Percentiles rank a stretch among this genome's conserved stretches.
phyloP scores from a whole-genome alignment of 1,284 basidiomycete genomes.

The Ganoderma lingzhi region DNA sequence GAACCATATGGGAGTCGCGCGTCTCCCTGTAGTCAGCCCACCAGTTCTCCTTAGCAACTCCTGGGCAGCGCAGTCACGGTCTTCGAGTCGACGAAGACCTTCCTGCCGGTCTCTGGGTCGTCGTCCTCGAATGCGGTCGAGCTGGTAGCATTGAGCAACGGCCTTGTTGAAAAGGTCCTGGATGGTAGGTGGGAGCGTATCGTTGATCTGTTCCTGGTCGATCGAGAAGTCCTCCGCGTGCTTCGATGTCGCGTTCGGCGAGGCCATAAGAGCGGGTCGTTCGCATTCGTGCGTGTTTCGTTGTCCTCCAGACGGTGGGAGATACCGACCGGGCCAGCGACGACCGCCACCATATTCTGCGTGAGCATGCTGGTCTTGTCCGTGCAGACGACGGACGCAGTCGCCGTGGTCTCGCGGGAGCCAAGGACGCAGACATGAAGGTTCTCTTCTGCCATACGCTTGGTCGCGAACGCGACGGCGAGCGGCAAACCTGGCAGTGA shows the following conservation, averaged over 20 bases:
- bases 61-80: slow-evolving; percentile 94
- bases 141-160: slow-evolving; percentile 92
- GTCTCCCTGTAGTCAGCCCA: slow-evolving; percentile 84
- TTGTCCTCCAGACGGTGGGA: slow-evolving; percentile 83
- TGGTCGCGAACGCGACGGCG: slow-evolving; percentile 97
- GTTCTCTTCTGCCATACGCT: slow-evolving; percentile 97
- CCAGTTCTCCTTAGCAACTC: slow-evolving; percentile 86
- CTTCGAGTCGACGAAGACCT: slow-evolving; percentile 91
- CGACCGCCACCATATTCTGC: slow-evolving; percentile 94
- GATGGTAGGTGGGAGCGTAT: slow-evolving; percentile 69
- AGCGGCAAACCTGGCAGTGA: slow-evolving; percentile 80
- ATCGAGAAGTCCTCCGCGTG: slow-evolving; percentile 83
- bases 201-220: slow-evolving; percentile 78
- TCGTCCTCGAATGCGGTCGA: slow-evolving; percentile 95
- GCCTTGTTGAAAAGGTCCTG: slow-evolving; percentile 83
- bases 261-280: slow-evolving; percentile 53
- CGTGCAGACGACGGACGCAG: slow-evolving; percentile 95
- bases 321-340: slow-evolving; percentile 94
- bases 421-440: slow-evolving; percentile 95
- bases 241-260: slow-evolving; percentile 42
- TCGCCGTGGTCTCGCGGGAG: slow-evolving; percentile 99
- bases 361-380: slow-evolving; percentile 97
- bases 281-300: slow-evolving; percentile 76
- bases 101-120: slow-evolving; percentile 68
- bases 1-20: too few relatives aligned